These are phyloP conservation scores for Neonectria punicea DNA, from an alignment of 2,329 filamentous ascomycete species.

Conservation along the genomic window DNA sequence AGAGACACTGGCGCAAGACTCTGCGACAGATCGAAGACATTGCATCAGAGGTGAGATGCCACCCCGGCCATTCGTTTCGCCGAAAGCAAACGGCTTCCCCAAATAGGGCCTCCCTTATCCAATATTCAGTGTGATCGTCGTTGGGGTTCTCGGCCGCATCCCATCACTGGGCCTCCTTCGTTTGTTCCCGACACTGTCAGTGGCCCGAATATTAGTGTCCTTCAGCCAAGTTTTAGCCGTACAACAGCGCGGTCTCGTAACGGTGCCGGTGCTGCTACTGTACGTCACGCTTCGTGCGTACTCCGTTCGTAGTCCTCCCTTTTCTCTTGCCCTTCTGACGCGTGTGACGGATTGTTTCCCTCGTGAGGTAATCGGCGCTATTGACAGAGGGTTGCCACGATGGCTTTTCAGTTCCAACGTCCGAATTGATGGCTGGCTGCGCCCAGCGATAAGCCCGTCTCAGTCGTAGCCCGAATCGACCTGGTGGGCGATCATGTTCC, in stretches of 20 bases:
- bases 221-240: conserved; percentile 29
- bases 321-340: conserved; percentile 31
- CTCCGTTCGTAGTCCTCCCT: conserved; percentile 17
- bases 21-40: conserved; percentile 21
- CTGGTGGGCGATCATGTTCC: background rate
- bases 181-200: conserved; percentile 27
- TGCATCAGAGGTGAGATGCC: conserved; percentile 7
- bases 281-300: conserved; percentile 29
- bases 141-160: conserved; percentile 21
- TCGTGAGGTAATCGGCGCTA: conserved; percentile 28
- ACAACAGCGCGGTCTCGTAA: conserved; percentile 26
- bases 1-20: conserved; percentile 7
- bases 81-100: conserved; percentile 25
- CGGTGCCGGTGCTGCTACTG: conserved; percentile 24
- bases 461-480: background rate
- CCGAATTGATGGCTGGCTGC: background rate
- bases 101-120: conserved; percentile 24
- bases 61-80: conserved; percentile 13
- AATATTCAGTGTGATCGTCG: conserved; percentile 30
- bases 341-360: conserved; percentile 23
- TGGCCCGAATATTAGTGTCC: conserved; percentile 33
- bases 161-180: conserved; percentile 28
- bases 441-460: background rate
- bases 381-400: conserved; percentile 21
- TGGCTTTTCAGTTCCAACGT: conserved; percentile 22